Base-by-base conservation (phyloP, 768 basidiomycete species). In the Leccinum uliginosum region DNA sequence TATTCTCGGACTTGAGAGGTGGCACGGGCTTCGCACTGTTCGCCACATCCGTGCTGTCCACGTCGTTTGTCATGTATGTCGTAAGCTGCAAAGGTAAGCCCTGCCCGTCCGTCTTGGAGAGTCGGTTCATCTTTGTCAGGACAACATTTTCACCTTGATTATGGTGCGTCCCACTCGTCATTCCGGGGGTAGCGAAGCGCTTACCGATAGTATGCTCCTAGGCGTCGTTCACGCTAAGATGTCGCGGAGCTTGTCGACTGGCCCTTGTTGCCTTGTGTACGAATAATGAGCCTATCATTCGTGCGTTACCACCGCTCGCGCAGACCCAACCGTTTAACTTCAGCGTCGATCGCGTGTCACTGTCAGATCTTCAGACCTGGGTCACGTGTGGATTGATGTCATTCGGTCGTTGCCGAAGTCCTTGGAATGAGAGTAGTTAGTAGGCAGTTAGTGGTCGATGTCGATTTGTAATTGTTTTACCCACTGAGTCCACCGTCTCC, bases 121-220 rank as follows among this genome's bases (percentile, higher is more conserved):
- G 54, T 73, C 95, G 35, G 74, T 86, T 47, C 92, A 87, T 59
- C 87, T 93, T 0, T 91, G 92, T 10, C 89, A 93, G 72, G 94
- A 97, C 72, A 94, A 93, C 62, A 75, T 87, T 17, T 91, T 93
- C 66, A 91, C 92, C 4, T 98, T 95, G 65, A 81, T 98, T 96
- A 91, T 70, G 94, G 91, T 91, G 64, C 58, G 88, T 74, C 14
- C 21, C 32, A 23, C 14, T 27, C 29, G 43, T 52, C 49, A 50
- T 26, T 60, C 29, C 56, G 38, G 46, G 44, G 4, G 19, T 44
- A 11, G 26, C 50, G 48, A 19, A 15, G 10, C 2, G 34, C 50
- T 24, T 56, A 48, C 47, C 51, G 55, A 58, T 55, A 26, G 17
- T 17, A 38, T 38, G 17, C 7, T 17, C 17, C 35, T 46, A 69